Evolutionary conservation across 1,284 basidiomycete species (phyloP).

Genomic region (Moesziomyces sp.): DNA sequence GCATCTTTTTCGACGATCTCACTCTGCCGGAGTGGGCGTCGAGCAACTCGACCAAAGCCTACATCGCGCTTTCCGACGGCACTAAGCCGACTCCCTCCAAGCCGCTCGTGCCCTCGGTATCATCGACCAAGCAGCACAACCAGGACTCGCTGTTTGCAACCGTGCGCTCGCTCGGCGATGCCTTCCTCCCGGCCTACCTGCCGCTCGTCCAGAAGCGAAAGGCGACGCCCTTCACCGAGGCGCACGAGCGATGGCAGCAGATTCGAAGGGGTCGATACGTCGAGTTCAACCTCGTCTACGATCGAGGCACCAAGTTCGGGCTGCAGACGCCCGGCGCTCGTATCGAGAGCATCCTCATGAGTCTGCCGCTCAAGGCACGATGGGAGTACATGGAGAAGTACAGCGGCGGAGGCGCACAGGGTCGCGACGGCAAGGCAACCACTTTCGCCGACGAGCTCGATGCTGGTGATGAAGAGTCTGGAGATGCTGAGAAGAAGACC

Average conservation of each 20-base stretch:
- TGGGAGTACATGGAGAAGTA: slow-evolving; percentile 66
- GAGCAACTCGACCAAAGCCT: slow-evolving; percentile 15
- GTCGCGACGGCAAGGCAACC: slow-evolving; percentile 45
- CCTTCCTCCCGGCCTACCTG: slow-evolving; percentile 65
- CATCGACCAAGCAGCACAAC: slow-evolving; percentile 49
- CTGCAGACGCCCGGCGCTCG: slow-evolving; percentile 66
- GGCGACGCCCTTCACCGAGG: slow-evolving; percentile 40
- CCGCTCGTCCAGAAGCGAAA: slow-evolving; percentile 62
- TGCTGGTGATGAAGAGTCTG: slow-evolving; percentile 18
- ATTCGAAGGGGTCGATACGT: slow-evolving; percentile 64
- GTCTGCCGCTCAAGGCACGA: slow-evolving; percentile 62
- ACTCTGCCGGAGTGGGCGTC: slow-evolving; percentile 52
- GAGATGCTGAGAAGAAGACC: slow-evolving; percentile 43
- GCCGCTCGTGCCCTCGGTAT: slow-evolving; percentile 30
- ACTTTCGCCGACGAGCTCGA: slow-evolving; percentile 10
- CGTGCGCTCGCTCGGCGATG: slow-evolving; percentile 60
- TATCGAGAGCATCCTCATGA: slow-evolving; percentile 68
- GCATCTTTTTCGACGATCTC: slow-evolving; percentile 87
- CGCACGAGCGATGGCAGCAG: slow-evolving; percentile 61
- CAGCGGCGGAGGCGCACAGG: slow-evolving; percentile 54
- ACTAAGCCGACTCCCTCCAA: slow-evolving; percentile 18
- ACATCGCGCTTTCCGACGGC: slow-evolving; percentile 58
- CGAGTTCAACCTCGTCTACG: slow-evolving; percentile 67
- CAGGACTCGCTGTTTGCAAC: slow-evolving; percentile 61
- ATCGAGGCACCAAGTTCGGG: slow-evolving; percentile 67